Base-by-base conservation (phyloP, 1,139 yeast genomes). In the Yamadazyma epiphylla region DNA sequence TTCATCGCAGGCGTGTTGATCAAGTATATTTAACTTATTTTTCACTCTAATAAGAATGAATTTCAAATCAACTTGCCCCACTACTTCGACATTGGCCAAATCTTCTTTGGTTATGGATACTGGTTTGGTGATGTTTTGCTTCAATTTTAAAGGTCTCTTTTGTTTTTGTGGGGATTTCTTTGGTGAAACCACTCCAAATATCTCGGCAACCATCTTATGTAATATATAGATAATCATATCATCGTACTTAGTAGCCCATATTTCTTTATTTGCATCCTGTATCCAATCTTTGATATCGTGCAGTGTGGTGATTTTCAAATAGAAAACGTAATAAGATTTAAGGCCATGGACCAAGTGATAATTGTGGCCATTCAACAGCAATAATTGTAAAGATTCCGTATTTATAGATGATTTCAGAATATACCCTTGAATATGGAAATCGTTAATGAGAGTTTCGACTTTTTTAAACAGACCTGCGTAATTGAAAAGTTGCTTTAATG, bases 1-100 rank as follows among this genome's bases (percentile, higher is more conserved):
- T 46, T 84, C 94, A 50, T 82, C 91, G 27, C 80, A 74, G 1
- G 94, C 94, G 58, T 85, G 94, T 48, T 84, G 94, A 45, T 85
- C 94, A 3, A 81, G 45, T 1, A 73, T 54, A 9, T 70, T 48
- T 4, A 80, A 44, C 3, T 38, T 17, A 4, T 34, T 23, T 1
- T 27, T 26, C 15, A 57, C 32, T 13, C 49, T 54, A 3, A 71
- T 53, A 12, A 83, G 51, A 13, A 84, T 73, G 44, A 81, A 82
- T 43, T 76, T 77, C 4, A 55, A 46, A 29, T 78, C 86, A 2
- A 84, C 55, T 48, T 85, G 95, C 8, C 51, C 48, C 2, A 66
- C 42, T 1, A 65, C 43, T 10, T 45, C 38, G 27, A 42, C 8
- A 9, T 36, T 35, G 7, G 30, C 27, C 5, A 47, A 31, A 17